A percentile compares a stretch with the other conserved stretches of the same genome.
phyloP scores from a whole-genome alignment of 495 filamentous ascomycete species.

The Aspergillus conjunctus region DNA sequence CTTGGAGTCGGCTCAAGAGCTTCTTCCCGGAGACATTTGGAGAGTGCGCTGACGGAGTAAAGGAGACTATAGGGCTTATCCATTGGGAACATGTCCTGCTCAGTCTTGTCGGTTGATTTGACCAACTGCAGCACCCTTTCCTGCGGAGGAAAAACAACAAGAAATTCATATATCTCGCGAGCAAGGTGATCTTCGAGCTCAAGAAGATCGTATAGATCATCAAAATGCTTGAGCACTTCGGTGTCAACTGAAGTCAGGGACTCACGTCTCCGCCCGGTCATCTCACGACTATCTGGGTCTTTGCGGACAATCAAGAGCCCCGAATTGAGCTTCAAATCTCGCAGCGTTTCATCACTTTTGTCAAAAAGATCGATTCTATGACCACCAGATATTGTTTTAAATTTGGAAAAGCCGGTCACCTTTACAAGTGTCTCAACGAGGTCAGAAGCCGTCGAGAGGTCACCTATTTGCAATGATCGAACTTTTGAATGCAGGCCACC shows the following conservation, averaged over 20 bases:
- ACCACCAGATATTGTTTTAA: slow-evolving; percentile 56
- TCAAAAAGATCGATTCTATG: slow-evolving; percentile 49
- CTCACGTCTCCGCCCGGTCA: slow-evolving; percentile 31
- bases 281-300: slow-evolving; percentile 41
- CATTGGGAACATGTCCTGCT: slow-evolving; percentile 64
- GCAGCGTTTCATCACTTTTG: slow-evolving; percentile 39
- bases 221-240: slow-evolving; percentile 82
- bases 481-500: slow-evolving; percentile 58
- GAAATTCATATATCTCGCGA: slow-evolving; percentile 74
- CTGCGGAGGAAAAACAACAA: slow-evolving; percentile 72
- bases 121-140: slow-evolving; percentile 61
- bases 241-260: slow-evolving; percentile 60
- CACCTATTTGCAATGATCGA: slow-evolving; percentile 61
- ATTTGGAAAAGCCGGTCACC: slow-evolving; percentile 71
- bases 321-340: slow-evolving; percentile 51
- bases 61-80: slow-evolving; percentile 71
- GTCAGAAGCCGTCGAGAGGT: slow-evolving; percentile 68
- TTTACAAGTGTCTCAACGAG: slow-evolving; percentile 64
- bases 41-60: slow-evolving; percentile 71
- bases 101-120: slow-evolving; percentile 52
- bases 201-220: slow-evolving; percentile 80
- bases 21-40: slow-evolving; percentile 51
- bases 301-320: slow-evolving; percentile 62
- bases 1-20: slow-evolving; percentile 38
- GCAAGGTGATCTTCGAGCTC: slow-evolving; percentile 72